A percentile compares a stretch with the other conserved stretches of the same genome.
These are phyloP conservation scores for Sicyos edulis DNA, from an alignment of 306 rosid species.

Conservation along the genomic window DNA sequence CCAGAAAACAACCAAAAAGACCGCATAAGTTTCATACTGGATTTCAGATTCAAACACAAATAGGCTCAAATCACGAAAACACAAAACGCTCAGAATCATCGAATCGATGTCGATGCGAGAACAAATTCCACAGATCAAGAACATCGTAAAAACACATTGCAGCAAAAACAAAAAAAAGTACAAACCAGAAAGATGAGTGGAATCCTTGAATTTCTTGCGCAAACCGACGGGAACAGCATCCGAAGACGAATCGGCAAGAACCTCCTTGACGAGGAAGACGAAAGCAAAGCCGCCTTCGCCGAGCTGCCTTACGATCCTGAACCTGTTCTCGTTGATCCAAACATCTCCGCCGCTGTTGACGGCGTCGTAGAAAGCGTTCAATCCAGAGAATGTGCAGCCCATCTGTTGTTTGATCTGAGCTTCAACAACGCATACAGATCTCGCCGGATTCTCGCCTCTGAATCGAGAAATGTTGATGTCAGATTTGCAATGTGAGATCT, in stretches of 20 bases:
- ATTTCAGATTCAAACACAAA: constrained; percentile 9
- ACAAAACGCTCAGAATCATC: no score
- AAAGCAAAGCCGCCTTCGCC: constrained; percentile 98
- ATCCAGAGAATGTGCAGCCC: constrained; percentile 95
- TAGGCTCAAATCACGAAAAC: not conserved
- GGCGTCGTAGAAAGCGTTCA: constrained; percentile 79
- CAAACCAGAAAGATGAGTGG: constrained; percentile 73
- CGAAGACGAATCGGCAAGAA: constrained; percentile 38
- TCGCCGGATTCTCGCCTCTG: not conserved
- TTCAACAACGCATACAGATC: constrained; percentile 15
- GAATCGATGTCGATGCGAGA: not conserved
- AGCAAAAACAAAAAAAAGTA: not conserved
- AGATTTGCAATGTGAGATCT: no score
- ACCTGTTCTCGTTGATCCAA: constrained; percentile 94
- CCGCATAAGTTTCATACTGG: not conserved
- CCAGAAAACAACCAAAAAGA: not conserved
- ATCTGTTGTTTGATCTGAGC: constrained; percentile 27
- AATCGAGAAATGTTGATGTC: no score
- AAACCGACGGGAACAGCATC: constrained; percentile 41
- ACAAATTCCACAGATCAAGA: not conserved
- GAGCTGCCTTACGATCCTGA: constrained; percentile 85
- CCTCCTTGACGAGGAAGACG: constrained; percentile 78
- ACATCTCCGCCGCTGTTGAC: constrained; percentile 92
- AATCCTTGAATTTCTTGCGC: constrained; percentile 62
- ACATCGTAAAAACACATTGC: not conserved